Conservation (phyloP, 169 alveolate species). For the Eimeria necatrix region DNA sequence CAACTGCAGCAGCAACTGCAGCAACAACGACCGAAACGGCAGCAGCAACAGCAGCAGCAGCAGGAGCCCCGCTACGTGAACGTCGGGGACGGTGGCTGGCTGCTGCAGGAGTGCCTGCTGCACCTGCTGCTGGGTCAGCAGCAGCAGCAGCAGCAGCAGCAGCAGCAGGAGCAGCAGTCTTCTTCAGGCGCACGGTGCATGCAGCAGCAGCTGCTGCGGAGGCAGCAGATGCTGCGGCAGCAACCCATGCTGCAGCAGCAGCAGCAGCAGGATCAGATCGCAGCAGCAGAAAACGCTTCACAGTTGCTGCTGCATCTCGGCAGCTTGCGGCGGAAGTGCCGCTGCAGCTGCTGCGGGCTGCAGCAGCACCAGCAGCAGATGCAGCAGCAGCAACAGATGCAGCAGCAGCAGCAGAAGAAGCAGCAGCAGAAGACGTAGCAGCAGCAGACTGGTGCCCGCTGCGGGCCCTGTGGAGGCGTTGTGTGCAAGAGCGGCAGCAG, state of each 20-base stretch:
- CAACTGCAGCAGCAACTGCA: neutral
- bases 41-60: conserved; percentile 31
- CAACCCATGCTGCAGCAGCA: neutral
- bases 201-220: neutral
- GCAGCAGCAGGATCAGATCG: neutral
- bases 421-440: neutral
- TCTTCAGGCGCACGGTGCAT: neutral
- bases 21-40: neutral
- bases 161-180: conserved; percentile 15
- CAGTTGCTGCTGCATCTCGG: conserved; percentile 43
- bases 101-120: neutral
- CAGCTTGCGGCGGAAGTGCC: conserved; percentile 35
- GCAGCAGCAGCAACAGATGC: neutral
- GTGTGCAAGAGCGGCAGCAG: conserved; percentile 38
- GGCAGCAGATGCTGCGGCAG: neutral
- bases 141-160: neutral
- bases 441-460: neutral
- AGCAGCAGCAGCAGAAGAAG: too few species aligned
- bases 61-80: neutral
- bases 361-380: neutral
- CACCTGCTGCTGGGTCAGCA: neutral
- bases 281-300: neutral
- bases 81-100: neutral
- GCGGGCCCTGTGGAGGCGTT: conserved; percentile 32
- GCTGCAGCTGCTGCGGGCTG: conserved; percentile 49